phyloP scores from a whole-genome alignment of 2,329 filamentous ascomycete species.

The Apiospora kogelbergensis region DNA sequence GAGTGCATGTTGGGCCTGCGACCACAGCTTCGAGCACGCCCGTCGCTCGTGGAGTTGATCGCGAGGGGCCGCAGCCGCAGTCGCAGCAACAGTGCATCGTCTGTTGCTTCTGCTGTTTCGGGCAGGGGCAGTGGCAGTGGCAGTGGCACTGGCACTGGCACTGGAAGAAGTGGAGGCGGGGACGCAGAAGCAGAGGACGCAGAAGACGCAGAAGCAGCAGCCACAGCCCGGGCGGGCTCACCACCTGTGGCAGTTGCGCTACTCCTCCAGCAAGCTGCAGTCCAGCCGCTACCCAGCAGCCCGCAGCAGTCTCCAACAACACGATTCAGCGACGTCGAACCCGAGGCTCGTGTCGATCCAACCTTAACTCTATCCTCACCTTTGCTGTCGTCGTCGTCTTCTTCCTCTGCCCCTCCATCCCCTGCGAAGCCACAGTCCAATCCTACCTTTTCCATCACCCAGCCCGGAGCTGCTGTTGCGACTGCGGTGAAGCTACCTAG shows the following conservation, averaged over 20 bases:
- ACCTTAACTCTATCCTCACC: slow-evolving; percentile 29
- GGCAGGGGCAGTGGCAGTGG: neutral
- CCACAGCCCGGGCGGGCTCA: slow-evolving; percentile 7
- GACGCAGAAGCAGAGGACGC: neutral
- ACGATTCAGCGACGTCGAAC: slow-evolving; percentile 24
- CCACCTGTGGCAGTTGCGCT: slow-evolving; percentile 15
- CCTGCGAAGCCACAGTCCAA: slow-evolving; percentile 26
- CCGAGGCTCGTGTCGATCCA: slow-evolving; percentile 26
- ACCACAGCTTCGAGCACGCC: slow-evolving; percentile 51
- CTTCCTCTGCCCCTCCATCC: slow-evolving; percentile 27
- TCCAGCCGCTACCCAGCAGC: slow-evolving; percentile 1
- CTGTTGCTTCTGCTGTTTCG: slow-evolving; percentile 1
- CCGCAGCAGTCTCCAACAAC: slow-evolving; percentile 5
- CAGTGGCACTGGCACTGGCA: neutral
- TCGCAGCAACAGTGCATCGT: slow-evolving; percentile 18
- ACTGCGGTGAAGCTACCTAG: slow-evolving; percentile 20
- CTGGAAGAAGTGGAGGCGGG: neutral
- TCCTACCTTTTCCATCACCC: slow-evolving; percentile 20
- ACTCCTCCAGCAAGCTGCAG: neutral
- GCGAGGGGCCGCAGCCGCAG: slow-evolving; percentile 14
- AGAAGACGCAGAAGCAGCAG: neutral
- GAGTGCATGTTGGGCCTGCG: slow-evolving; percentile 50
- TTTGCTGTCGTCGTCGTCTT: slow-evolving; percentile 28
- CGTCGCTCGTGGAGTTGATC: slow-evolving; percentile 53
- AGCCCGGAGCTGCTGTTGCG: slow-evolving; percentile 20